Conservation (phyloP, 176 grass and related monocot species). For the Oryza glaberrima region DNA sequence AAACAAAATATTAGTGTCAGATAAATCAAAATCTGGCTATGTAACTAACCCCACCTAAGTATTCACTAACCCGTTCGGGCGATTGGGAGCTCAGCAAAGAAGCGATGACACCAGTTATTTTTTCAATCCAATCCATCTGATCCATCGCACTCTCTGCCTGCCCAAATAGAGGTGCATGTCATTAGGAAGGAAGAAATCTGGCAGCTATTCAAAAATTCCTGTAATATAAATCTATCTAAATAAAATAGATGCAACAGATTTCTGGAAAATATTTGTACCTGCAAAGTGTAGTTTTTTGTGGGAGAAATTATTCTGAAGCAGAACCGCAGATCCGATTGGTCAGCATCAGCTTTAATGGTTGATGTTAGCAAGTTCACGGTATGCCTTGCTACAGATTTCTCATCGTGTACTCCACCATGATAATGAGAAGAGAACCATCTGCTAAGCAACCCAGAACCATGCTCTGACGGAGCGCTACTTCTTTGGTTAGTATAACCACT, state of each 20-base stretch:
- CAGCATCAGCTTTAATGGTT: constrained; percentile 96
- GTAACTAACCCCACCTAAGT: constrained; percentile 18
- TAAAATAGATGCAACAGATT: constrained; percentile 3
- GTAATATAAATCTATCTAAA: background rate
- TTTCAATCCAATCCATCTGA: constrained; percentile 99
- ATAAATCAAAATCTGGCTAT: constrained; percentile 44
- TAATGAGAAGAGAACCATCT: constrained; percentile 99
- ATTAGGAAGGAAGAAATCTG: constrained; percentile 37
- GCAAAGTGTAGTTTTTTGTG: constrained; percentile 96
- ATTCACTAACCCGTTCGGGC: constrained; percentile 77
- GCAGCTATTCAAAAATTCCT: constrained; percentile 31
- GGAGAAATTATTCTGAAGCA: constrained; percentile 99
- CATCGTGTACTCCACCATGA: constrained; percentile 91
- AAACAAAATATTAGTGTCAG: constrained; percentile 47
- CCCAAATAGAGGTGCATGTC: constrained; percentile 38
- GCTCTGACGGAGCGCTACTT: constrained; percentile 65
- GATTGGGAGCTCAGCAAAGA: constrained; percentile 97
- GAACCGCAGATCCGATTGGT: constrained; percentile 93
- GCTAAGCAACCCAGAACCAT: constrained; percentile 92
- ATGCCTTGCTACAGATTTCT: constrained; percentile 95
- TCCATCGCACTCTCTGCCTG: constrained; percentile 99
- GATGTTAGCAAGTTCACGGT: constrained; percentile 97
- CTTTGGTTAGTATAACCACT: constrained; percentile 80
- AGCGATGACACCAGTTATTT: constrained; percentile 98
- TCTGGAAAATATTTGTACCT: constrained; percentile 52